Evolutionary conservation across 1,284 basidiomycete species (phyloP).

Genomic region (Sphagnurus paluster): DNA sequence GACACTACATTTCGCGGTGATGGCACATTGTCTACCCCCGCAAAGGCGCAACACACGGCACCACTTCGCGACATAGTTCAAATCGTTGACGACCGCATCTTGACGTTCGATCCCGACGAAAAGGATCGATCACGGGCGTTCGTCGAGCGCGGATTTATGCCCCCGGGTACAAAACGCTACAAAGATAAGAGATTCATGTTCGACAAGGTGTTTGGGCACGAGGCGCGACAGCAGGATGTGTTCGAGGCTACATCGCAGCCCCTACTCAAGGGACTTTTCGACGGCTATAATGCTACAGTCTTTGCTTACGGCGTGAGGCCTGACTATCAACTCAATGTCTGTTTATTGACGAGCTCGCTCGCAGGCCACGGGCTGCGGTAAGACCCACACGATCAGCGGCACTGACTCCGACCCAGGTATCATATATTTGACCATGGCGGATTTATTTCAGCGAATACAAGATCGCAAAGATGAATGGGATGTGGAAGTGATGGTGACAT

Average conservation of each 20-base stretch:
- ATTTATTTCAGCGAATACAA: slow-evolving; percentile 88
- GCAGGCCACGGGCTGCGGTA: slow-evolving; percentile 96
- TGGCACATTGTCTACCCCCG: slow-evolving; percentile 73
- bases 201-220: slow-evolving; percentile 85
- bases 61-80: slow-evolving; percentile 75
- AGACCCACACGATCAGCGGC: slow-evolving; percentile 97
- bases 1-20: slow-evolving; percentile 77
- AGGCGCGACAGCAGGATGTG: slow-evolving; percentile 81
- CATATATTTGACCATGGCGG: slow-evolving; percentile 95
- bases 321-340: neutral
- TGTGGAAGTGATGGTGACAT: slow-evolving; percentile 86
- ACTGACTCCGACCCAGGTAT: slow-evolving; percentile 85
- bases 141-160: slow-evolving; percentile 76
- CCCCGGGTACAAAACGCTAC: slow-evolving; percentile 85
- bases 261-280: slow-evolving; percentile 78
- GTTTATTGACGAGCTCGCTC: slow-evolving; percentile 20
- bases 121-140: slow-evolving; percentile 75
- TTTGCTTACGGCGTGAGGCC: slow-evolving; percentile 93
- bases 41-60: slow-evolving; percentile 50
- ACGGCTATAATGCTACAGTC: slow-evolving; percentile 96
- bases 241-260: slow-evolving; percentile 85
- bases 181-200: slow-evolving; percentile 96
- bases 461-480: slow-evolving; percentile 81
- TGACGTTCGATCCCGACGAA: slow-evolving; percentile 96
- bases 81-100: slow-evolving; percentile 81